These are phyloP conservation scores for Bipolaris oryzae DNA, from an alignment of 2,329 filamentous ascomycete genomes.

Conservation along the genomic window DNA sequence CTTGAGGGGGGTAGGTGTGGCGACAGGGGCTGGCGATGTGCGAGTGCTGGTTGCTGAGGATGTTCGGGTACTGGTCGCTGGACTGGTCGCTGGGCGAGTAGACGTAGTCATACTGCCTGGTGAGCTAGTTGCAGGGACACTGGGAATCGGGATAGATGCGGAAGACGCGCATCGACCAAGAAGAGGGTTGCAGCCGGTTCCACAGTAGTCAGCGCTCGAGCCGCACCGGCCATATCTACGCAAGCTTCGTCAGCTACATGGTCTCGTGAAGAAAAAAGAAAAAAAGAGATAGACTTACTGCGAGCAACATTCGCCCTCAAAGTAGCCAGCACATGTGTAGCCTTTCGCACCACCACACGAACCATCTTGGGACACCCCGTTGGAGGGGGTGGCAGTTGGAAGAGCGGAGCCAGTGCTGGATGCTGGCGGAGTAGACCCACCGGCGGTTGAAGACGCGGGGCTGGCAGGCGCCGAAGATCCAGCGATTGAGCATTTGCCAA, in stretches of 20 bases:
- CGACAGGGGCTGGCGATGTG: not conserved
- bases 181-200: slow-evolving; percentile 10
- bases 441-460: not conserved
- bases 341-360: slow-evolving; percentile 19
- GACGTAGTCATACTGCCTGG: slow-evolving; percentile 4
- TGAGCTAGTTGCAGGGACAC: not conserved
- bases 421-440: not conserved
- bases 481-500: slow-evolving; percentile 26
- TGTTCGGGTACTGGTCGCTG: not conserved
- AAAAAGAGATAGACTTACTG: slow-evolving; percentile 8
- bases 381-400: slow-evolving; percentile 3
- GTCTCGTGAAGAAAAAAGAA: not conserved
- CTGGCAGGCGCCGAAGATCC: not conserved
- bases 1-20: not conserved
- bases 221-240: slow-evolving; percentile 18
- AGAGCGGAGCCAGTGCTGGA: not conserved
- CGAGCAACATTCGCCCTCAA: slow-evolving; percentile 28
- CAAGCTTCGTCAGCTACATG: not conserved
- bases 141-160: not conserved
- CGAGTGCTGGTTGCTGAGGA: slow-evolving; percentile 1
- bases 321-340: slow-evolving; percentile 22
- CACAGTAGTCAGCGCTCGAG: slow-evolving; percentile 4
- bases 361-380: slow-evolving; percentile 17
- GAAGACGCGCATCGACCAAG: slow-evolving; percentile 7
- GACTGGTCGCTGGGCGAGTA: not conserved